Percentiles rank a stretch among this genome's conserved stretches.
phyloP scores from a whole-genome alignment of 345 rosid species.

The Anastatica hierochuntica region DNA sequence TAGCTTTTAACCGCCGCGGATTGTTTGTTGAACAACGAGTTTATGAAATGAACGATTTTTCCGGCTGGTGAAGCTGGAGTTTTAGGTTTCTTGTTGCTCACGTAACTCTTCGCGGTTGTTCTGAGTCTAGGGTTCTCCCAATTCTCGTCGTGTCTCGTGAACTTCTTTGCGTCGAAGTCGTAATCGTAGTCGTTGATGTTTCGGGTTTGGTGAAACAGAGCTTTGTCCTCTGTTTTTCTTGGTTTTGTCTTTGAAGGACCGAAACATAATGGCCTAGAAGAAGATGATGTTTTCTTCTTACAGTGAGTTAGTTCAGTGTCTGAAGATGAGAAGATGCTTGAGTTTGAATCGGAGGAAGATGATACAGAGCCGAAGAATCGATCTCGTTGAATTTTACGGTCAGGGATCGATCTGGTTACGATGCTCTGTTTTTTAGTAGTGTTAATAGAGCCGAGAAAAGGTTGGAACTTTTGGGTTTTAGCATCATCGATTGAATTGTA shows the following conservation, averaged over 20 bases:
- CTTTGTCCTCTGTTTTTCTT: conserved; percentile 31
- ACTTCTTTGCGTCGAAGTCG: conserved; percentile 30
- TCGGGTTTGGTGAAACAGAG: conserved; percentile 36
- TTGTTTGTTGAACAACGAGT: conserved; percentile 48
- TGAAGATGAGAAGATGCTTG: conserved; percentile 72
- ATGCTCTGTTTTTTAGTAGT: conserved; percentile 22
- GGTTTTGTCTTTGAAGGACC: conserved; percentile 26
- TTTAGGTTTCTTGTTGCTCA: no score
- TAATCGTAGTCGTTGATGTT: no score
- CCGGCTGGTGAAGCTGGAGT: conserved; percentile 86
- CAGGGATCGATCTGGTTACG: not conserved
- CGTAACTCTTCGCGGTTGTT: no score
- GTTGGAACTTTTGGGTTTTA: conserved; percentile 23
- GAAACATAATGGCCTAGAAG: conserved; percentile 31
- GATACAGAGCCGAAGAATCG: conserved; percentile 59
- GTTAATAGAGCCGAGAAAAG: conserved; percentile 33
- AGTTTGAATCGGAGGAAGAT: conserved; percentile 71
- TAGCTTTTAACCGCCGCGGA: conserved; percentile 27
- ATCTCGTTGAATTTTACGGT: conserved; percentile 9
- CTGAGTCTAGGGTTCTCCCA: conserved; percentile 22
- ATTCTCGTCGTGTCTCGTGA: conserved; percentile 32
- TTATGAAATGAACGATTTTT: conserved; percentile 55
- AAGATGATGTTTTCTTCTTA: conserved; percentile 24
- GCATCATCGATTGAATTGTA: conserved; percentile 77
- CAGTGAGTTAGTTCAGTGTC: conserved; percentile 52